Evolutionary conservation across 495 filamentous ascomycete genomes (phyloP).

Genomic region (Aspergillus leporis): DNA sequence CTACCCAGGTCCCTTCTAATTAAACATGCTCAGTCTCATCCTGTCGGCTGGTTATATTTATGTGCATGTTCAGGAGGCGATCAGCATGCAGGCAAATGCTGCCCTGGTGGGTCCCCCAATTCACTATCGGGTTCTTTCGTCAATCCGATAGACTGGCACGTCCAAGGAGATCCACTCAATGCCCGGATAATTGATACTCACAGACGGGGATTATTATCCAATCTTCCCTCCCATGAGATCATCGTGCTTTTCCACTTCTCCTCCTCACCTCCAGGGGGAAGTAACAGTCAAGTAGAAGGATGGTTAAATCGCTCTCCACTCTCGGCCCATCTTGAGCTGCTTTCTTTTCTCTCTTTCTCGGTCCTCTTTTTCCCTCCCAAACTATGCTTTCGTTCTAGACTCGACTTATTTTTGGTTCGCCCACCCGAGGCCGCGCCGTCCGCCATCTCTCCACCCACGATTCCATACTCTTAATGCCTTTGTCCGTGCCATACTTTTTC

Average conservation of each 20-base stretch:
- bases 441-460: slow-evolving; percentile 10
- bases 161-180: background rate
- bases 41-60: too few species aligned
- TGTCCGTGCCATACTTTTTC: slow-evolving; percentile 4
- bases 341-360: slow-evolving; percentile 14
- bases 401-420: slow-evolving; percentile 20
- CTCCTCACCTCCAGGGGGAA: background rate
- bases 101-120: background rate
- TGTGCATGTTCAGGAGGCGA: too few species aligned
- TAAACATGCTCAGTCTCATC: too few species aligned
- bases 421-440: slow-evolving; percentile 1
- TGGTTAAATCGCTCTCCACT: background rate
- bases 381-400: slow-evolving; percentile 13
- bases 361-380: slow-evolving; percentile 21
- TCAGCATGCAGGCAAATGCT: too few species aligned
- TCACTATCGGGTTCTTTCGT: background rate
- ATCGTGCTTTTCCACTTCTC: background rate
- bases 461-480: slow-evolving; percentile 6
- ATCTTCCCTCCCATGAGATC: background rate
- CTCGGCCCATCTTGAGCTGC: background rate
- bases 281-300: background rate
- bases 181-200: background rate
- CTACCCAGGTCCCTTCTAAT: too few species aligned
- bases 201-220: background rate
- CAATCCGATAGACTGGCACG: background rate